phyloP scores from a whole-genome alignment of 345 rosid genomes.

The Gossypium anomalum region DNA sequence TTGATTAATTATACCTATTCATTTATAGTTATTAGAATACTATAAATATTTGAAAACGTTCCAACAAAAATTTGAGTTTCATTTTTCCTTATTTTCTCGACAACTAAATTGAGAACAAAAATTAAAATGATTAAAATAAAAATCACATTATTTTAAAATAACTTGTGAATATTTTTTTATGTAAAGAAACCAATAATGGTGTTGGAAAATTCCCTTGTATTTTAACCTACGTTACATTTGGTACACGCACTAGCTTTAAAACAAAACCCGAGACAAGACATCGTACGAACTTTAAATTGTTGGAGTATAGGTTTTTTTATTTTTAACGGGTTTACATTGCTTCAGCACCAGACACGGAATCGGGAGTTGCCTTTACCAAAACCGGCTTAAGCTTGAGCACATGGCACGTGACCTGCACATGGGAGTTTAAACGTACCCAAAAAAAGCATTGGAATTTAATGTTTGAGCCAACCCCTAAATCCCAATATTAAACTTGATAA shows the following conservation, averaged over 20 bases:
- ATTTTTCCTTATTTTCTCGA: too few species aligned
- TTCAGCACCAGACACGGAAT: conserved; percentile 10
- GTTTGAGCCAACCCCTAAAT: not conserved
- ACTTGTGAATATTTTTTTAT: too few species aligned
- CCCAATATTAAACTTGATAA: not conserved
- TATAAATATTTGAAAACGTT: too few species aligned
- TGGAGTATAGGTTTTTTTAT: not conserved
- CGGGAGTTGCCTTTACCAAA: not conserved
- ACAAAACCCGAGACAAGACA: too few species aligned
- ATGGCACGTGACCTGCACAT: conserved; percentile 11
- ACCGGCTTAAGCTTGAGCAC: not conserved
- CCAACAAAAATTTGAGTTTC: too few species aligned
- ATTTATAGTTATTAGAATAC: too few species aligned
- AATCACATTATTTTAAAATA: too few species aligned
- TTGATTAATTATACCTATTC: too few species aligned
- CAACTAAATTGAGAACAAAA: too few species aligned
- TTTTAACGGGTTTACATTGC: not conserved
- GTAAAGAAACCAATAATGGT: not conserved
- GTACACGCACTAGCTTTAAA: too few species aligned
- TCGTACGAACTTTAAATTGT: too few species aligned
- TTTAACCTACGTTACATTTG: not conserved
- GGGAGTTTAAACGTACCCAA: not conserved
- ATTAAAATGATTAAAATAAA: too few species aligned
- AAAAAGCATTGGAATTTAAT: not conserved
- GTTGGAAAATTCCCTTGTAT: not conserved